Conservation (phyloP, 257 asterid genomes). For the Vinca minor region DNA sequence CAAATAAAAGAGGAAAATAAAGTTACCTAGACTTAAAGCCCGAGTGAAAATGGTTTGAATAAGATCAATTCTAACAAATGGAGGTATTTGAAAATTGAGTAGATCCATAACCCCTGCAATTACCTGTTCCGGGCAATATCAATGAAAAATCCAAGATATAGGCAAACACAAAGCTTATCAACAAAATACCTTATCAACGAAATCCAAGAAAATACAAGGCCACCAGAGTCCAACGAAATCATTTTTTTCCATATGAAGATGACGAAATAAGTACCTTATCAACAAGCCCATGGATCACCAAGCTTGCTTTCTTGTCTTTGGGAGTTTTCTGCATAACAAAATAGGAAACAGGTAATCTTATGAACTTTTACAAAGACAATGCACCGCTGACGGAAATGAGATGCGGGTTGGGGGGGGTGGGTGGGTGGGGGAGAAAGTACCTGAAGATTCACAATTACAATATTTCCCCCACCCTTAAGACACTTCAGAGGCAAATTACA, state of each 20-base stretch:
- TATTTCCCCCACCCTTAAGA: slow-evolving; percentile 75
- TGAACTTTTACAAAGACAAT: not conserved
- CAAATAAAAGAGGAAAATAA: slow-evolving; percentile 13
- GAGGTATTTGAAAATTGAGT: slow-evolving; percentile 62
- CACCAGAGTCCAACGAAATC: not conserved
- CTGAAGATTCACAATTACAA: slow-evolving; percentile 96
- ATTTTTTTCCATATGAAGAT: not conserved
- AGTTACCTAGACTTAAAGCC: slow-evolving; percentile 67
- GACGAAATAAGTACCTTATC: slow-evolving; percentile 50
- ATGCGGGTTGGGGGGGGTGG: too few species aligned
- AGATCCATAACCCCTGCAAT: slow-evolving; percentile 65
- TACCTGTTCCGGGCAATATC: slow-evolving; percentile 48
- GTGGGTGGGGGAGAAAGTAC: slow-evolving; percentile 33
- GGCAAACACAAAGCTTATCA: too few species aligned
- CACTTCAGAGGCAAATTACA: slow-evolving; percentile 89
- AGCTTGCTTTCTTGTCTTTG: slow-evolving; percentile 88
- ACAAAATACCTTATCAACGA: not conserved
- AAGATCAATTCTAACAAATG: slow-evolving; percentile 76
- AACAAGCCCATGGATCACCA: slow-evolving; percentile 83
- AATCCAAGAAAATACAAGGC: too few species aligned
- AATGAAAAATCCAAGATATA: slow-evolving; percentile 19
- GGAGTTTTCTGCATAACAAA: slow-evolving; percentile 69
- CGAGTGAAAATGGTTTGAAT: slow-evolving; percentile 65
- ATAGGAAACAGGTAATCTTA: not conserved
- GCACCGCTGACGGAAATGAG: not conserved